Evolutionary conservation across 257 asterid genomes (phyloP).

Genomic region (Solanum medicagineum): DNA sequence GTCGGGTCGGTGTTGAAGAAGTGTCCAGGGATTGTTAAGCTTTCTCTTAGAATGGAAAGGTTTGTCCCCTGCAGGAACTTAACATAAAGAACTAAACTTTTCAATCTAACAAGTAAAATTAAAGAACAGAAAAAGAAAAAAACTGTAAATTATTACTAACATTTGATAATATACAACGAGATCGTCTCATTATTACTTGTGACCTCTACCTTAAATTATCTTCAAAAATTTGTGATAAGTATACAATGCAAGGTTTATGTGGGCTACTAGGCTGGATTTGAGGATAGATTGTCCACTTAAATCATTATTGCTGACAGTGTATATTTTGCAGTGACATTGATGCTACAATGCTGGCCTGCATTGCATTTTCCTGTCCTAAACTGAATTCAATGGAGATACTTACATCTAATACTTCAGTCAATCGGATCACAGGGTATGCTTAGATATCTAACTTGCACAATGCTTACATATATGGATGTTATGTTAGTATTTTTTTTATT

Average conservation of each 20-base stretch:
- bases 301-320: not conserved
- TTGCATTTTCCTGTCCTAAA: conserved; percentile 88
- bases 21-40: conserved; percentile 58
- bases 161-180: not conserved
- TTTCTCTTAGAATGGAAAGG: conserved; percentile 82
- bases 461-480: not conserved
- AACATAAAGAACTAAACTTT: not conserved
- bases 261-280: not conserved
- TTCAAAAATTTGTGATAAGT: not conserved
- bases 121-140: not conserved
- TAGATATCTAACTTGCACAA: not conserved
- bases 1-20: conserved; percentile 88
- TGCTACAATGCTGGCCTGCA: conserved; percentile 83
- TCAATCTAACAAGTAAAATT: not conserved
- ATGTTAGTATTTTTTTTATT: not conserved
- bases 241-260: not conserved
- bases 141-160: not conserved
- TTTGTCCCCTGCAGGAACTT: conserved; percentile 24
- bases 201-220: not conserved
- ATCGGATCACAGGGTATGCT: conserved; percentile 76
- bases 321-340: conserved; percentile 70
- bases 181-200: not conserved
- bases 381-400: conserved; percentile 70
- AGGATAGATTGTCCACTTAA: not conserved
- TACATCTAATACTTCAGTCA: conserved; percentile 42